Conservation (phyloP, 1,139 yeast genomes). For the Suhomyces ambrosiae region DNA sequence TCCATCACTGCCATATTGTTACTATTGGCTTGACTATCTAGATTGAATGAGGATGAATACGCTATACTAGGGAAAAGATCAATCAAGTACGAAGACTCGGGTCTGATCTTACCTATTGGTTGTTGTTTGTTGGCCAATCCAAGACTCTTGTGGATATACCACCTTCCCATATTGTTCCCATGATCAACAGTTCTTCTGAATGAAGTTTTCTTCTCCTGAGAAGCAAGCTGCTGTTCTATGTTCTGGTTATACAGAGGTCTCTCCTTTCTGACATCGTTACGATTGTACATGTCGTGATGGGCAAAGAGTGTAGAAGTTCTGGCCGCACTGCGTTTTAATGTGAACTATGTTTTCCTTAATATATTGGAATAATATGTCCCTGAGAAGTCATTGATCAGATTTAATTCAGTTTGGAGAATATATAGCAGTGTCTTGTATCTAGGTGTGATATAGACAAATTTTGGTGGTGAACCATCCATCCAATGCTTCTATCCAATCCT, state of each 20-base stretch:
- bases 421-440: too few species aligned
- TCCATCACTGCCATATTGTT: slow-evolving; percentile 55
- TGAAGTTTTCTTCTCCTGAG: slow-evolving; percentile 54
- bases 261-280: slow-evolving; percentile 7
- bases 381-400: too few species aligned
- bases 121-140: slow-evolving; percentile 47
- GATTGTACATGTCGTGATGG: slow-evolving; percentile 7
- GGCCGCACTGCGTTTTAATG: not conserved
- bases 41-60: slow-evolving; percentile 37
- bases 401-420: too few species aligned
- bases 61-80: slow-evolving; percentile 75
- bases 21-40: slow-evolving; percentile 29
- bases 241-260: slow-evolving; percentile 32
- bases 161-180: slow-evolving; percentile 79
- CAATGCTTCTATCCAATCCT: too few species aligned
- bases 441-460: too few species aligned
- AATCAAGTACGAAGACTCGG: slow-evolving; percentile 74
- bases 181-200: slow-evolving; percentile 87
- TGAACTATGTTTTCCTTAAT: too few species aligned
- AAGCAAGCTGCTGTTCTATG: slow-evolving; percentile 47
- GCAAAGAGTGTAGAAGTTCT: slow-evolving; percentile 2
- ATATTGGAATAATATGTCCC: too few species aligned
- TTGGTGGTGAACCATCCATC: too few species aligned
- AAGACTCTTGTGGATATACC: slow-evolving; percentile 61
- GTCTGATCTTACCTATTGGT: slow-evolving; percentile 63